Percentiles rank a stretch among this genome's conserved stretches.
These are phyloP conservation scores for Symbiotaphrina buchneri DNA, from an alignment of 495 filamentous ascomycete species.

Conservation along the genomic window DNA sequence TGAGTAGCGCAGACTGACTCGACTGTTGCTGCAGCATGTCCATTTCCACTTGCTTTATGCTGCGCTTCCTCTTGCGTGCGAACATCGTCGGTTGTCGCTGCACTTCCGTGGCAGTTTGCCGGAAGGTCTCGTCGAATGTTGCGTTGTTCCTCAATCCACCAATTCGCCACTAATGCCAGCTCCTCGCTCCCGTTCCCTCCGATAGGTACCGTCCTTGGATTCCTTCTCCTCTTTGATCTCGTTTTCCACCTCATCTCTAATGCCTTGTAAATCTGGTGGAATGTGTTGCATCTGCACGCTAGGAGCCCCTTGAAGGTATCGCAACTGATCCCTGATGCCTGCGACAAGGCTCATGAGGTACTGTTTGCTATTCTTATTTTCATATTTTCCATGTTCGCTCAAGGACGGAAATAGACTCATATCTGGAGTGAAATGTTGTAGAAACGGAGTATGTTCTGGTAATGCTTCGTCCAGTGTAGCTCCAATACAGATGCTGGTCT, in stretches of 20 bases:
- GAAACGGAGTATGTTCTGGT: constrained; percentile 48
- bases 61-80: no score
- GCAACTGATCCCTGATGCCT: constrained; percentile 47
- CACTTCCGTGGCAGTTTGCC: no score
- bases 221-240: constrained; percentile 50
- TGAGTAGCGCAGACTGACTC: no score
- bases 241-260: constrained; percentile 62
- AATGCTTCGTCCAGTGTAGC: constrained; percentile 55
- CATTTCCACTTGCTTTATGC: no score
- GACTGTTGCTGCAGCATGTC: no score
- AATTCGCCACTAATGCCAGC: constrained; percentile 19
- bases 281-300: constrained; percentile 72
- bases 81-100: no score
- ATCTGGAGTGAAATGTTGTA: constrained; percentile 66
- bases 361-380: constrained; percentile 59
- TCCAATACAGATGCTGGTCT: constrained; percentile 75
- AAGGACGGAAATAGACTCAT: constrained; percentile 53
- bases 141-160: constrained; percentile 15
- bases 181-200: constrained; percentile 20
- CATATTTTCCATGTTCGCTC: constrained; percentile 38
- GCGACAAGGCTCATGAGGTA: constrained; percentile 53
- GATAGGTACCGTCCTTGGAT: constrained; percentile 26
- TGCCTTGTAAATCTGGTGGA: constrained; percentile 48
- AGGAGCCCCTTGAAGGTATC: constrained; percentile 65
- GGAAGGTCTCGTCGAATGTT: no score